Base-by-base conservation (phyloP, 345 rosid genomes). In the Rhodamnia argentea region DNA sequence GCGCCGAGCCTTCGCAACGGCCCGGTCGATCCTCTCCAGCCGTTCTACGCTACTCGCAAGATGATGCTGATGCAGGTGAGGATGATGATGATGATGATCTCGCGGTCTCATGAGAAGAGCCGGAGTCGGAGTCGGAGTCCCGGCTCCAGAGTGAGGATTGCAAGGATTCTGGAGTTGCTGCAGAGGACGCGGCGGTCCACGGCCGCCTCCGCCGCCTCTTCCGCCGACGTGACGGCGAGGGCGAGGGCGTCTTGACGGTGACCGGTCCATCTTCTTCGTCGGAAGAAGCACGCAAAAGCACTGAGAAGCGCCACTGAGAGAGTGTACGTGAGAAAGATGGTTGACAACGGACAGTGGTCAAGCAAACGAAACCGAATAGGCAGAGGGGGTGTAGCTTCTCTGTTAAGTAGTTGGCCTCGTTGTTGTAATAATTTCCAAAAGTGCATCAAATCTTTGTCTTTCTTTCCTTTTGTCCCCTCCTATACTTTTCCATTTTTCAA, bases 1-100 rank as follows among this genome's bases (percentile, higher is more conserved):
- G 14, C 53, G 82, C 88, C 95, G 89, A 32, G 95, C 93, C 87
- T 88, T 81, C 27, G n/a, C 84, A 29, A 92, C 94, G 1, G 94
- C 93, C 40, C 70, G 59, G 18, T 94, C 93, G 13, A 92, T 87
- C 74, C 85, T 89, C 85, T 86, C 88, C 54, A 87, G 74, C 42
- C 22, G 37, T 82, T 83, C 64, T 7, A 53, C 75, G 9, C 50
- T 51, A 83, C 83, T 85, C 29, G 60, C 26, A 52, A 1, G 15
- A 11, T 56, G 2, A 12, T 56, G 85, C 50, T 26, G 64, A 24
- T 37, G n/a, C n/a, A 20, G 78, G 10, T 59, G 5, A 6, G 4
- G 92, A 58, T 23, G 60, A 59, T 26, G 32, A 2, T 26, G 64
- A 59, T 13, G 70, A 60, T 13, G 70, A 60, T 60, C 70, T 3